Evolutionary conservation across 2,329 filamentous ascomycete genomes (phyloP), one percentile per base, ranked within the genome.

Genomic region (Intubia oerlemansii): DNA sequence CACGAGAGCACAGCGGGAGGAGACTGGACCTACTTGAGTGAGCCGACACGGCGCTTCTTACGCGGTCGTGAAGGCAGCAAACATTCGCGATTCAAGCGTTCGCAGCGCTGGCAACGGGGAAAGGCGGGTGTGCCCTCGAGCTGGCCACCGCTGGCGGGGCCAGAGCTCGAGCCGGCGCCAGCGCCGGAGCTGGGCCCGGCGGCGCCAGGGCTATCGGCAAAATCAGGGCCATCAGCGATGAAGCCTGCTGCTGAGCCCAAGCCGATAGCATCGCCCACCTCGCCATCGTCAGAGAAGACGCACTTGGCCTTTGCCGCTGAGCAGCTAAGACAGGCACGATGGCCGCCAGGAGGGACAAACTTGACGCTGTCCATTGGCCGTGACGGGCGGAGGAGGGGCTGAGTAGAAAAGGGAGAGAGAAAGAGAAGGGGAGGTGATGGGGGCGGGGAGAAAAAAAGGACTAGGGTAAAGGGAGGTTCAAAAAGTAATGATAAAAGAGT

Each of bases 291-390:
- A 4, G 34, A 34, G n/a, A 36, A 37, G 8, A 42, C 37, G 13
- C 41, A 42, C 30, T 38, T 39, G 15, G 39, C 36, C 24, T 42
- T 42, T 19, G 41, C 36, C 4, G 35, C 29, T 2, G 38, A 39
- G 23, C 38, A 42, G 31, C 32, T 38, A 10, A 37, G 35, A 27
- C 41, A 42, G 12, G 41, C 41, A 9, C 41, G 33, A 23, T 41
- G 36, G 29, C 39, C 39, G 25, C 37, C 39, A 2, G 39, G 38
- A 2, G 39, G 39, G 7, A 41, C 39, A 15, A 41, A 42, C 32
- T 40, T 41, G 31, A 41, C 32, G 4, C 27, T 12, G 10, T 39
- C 35, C 37, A 39, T 39, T n/a, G n/a, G n/a, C n/a, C n/a, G n/a
- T n/a, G n/a, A n/a, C n/a, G n/a, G n/a, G n/a, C n/a, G n/a, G n/a